These are phyloP conservation scores for Nitzschia palea DNA, from an alignment of 108 stramenopile genomes.

Conservation along the genomic window DNA sequence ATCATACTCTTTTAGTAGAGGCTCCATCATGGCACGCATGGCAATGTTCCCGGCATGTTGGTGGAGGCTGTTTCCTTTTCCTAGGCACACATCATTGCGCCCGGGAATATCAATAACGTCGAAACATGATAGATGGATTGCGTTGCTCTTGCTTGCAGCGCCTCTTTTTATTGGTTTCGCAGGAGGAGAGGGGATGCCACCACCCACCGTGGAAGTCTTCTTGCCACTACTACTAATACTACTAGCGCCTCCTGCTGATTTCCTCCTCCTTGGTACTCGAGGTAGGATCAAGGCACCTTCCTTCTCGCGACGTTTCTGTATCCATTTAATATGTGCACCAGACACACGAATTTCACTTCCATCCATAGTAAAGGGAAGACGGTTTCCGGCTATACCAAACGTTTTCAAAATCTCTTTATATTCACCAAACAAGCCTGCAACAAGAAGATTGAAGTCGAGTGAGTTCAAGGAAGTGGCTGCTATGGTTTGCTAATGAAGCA, in stretches of 20 bases:
- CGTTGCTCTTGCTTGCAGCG: background rate
- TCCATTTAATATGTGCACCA: constrained; percentile 3
- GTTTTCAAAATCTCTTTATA: background rate
- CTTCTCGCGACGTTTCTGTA: constrained; percentile 1
- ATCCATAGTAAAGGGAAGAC: constrained; percentile 3
- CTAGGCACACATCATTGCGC: constrained; percentile 5
- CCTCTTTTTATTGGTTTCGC: background rate
- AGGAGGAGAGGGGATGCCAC: too few relatives aligned
- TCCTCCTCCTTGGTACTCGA: background rate
- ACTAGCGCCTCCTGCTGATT: too few relatives aligned
- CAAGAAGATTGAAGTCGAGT: background rate
- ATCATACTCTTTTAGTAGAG: background rate
- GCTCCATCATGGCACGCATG: constrained; percentile 10
- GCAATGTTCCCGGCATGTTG: constrained; percentile 7
- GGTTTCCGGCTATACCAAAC: background rate
- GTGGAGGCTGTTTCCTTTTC: constrained; percentile 1
- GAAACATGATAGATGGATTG: background rate
- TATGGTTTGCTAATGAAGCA: too few relatives aligned
- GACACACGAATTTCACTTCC: constrained; percentile 7
- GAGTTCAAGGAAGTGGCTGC: background rate
- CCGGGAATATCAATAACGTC: constrained; percentile 5
- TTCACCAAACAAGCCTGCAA: background rate
- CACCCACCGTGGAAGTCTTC: too few relatives aligned
- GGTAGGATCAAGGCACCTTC: background rate
- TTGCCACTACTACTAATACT: too few relatives aligned